These are phyloP conservation scores for Epichloe brachyelytri DNA, from an alignment of 2,329 filamentous ascomycete genomes.

Conservation along the genomic window DNA sequence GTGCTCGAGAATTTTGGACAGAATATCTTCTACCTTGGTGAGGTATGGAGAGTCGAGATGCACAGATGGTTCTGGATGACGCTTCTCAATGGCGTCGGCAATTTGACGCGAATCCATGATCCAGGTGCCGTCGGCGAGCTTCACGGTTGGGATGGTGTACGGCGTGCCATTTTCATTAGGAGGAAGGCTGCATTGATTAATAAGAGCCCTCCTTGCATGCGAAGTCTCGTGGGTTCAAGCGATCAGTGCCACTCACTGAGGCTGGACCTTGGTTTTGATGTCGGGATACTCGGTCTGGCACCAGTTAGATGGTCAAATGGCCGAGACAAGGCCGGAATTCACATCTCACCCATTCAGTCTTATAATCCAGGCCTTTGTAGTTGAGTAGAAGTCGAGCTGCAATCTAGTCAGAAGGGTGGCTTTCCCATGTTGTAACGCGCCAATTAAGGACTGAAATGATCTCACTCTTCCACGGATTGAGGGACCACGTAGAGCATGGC, in stretches of 20 bases:
- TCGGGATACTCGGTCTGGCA: constrained; percentile 3
- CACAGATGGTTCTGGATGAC: constrained; percentile 44
- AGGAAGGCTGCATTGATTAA: constrained; percentile 1
- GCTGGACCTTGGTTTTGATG: constrained; percentile 41
- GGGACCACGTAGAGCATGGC: constrained; percentile 42
- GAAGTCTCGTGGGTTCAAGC: not conserved
- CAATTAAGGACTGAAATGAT: not conserved
- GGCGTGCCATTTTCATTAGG: constrained; percentile 3
- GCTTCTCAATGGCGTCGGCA: constrained; percentile 42
- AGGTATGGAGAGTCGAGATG: constrained; percentile 42
- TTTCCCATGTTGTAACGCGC: not conserved
- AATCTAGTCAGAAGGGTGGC: not conserved
- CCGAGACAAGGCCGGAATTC: no score
- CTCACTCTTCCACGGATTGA: constrained; percentile 60
- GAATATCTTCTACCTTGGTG: constrained; percentile 27
- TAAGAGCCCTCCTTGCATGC: not conserved
- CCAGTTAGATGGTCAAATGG: constrained; percentile 42
- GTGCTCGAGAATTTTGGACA: constrained; percentile 18
- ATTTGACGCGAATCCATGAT: constrained; percentile 54
- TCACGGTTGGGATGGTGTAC: constrained; percentile 34
- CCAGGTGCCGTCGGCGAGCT: constrained; percentile 41
- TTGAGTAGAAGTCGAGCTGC: constrained; percentile 53
- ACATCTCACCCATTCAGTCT: constrained; percentile 45
- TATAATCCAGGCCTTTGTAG: constrained; percentile 50
- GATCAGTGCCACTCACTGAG: constrained; percentile 29